Conservation (phyloP, 2,329 filamentous ascomycete species). For the Dothistroma septosporum region DNA sequence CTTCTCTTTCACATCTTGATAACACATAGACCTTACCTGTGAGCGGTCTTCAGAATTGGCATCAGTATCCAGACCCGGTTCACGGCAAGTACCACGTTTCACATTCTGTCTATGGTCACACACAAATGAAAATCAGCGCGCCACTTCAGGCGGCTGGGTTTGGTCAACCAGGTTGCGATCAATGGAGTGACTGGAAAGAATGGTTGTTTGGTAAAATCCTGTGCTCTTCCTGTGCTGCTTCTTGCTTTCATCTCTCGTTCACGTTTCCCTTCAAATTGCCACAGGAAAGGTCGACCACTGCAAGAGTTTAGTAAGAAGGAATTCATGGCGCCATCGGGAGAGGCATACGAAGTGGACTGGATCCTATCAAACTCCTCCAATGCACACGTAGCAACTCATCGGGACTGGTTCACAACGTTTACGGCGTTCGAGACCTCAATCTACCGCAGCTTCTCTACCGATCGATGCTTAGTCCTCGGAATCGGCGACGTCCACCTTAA, state of each 20-base stretch:
- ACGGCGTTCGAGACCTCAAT: slow-evolving; percentile 1
- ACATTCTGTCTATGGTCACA: neutral
- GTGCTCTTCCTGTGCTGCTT: neutral
- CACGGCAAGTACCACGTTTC: neutral
- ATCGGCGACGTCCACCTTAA: neutral
- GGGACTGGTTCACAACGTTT: slow-evolving; percentile 16
- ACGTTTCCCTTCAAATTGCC: neutral
- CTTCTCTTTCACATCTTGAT: too few species aligned
- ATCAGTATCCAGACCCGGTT: neutral
- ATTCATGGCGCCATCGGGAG: slow-evolving; percentile 12
- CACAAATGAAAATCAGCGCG: neutral
- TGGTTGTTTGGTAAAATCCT: neutral
- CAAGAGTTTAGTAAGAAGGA: neutral
- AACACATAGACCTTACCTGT: neutral
- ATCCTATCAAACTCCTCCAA: slow-evolving; percentile 12
- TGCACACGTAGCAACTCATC: slow-evolving; percentile 16
- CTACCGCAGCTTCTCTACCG: neutral
- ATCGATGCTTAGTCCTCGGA: neutral
- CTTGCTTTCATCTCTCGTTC: neutral
- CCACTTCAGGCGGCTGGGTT: neutral
- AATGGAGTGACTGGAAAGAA: too few species aligned
- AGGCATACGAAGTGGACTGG: slow-evolving; percentile 14
- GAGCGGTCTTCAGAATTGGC: neutral
- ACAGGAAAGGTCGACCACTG: neutral
- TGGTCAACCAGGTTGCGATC: neutral